Base-by-base conservation (phyloP, 2,329 filamentous ascomycete genomes). In the Lachnellula willkommii region DNA sequence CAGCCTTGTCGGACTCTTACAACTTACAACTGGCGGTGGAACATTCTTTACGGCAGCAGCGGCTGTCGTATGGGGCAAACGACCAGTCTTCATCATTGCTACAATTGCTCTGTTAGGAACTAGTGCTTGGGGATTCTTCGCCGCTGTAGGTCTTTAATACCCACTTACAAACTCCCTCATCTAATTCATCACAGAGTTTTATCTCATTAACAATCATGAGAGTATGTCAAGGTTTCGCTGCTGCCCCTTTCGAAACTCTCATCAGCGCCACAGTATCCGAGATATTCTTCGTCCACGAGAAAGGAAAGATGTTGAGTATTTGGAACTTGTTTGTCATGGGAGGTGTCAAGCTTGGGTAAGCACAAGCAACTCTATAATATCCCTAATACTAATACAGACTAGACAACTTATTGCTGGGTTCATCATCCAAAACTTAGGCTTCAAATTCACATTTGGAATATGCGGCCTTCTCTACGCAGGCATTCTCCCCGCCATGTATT, bases 221-320 rank as follows among this genome's bases (percentile, higher is more conserved):
- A 60, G 60, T 63, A 2, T 40, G 67, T n/a, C 66, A 68, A 60
- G 66, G 67, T 26, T 63, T 69, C 26, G 60, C 62, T 12, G 58
- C 60, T 37, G 63, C 66, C 46, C 61, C 65, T 1, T 65, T 71
- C 15, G 69, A 72, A 54, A 69, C 67, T 12, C 64, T 71, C 28
- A 65, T 71, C n/a, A 66, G 61, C 17, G 64, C 65, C 14, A 69
- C 67, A 1, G 74, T 77, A 47, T 73, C 73, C 5, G 75, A 77
- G 50, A 63, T 77, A 28, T 78, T 75, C 61, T 77, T 74, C 55
- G 73, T 77, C 4, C 75, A 77, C 56, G 69, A 78, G 65, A 71
- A 75, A 6, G 75, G 73, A 4, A 24, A 55, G 61, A 59, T 65
- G 67, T 46, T 69, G 54, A 62, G 59, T 56, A 53, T 65, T 32